A percentile compares a stretch with the other conserved stretches of the same genome.
These are phyloP conservation scores for Candida oleophila DNA, from an alignment of 805 yeast species.

Conservation along the genomic window DNA sequence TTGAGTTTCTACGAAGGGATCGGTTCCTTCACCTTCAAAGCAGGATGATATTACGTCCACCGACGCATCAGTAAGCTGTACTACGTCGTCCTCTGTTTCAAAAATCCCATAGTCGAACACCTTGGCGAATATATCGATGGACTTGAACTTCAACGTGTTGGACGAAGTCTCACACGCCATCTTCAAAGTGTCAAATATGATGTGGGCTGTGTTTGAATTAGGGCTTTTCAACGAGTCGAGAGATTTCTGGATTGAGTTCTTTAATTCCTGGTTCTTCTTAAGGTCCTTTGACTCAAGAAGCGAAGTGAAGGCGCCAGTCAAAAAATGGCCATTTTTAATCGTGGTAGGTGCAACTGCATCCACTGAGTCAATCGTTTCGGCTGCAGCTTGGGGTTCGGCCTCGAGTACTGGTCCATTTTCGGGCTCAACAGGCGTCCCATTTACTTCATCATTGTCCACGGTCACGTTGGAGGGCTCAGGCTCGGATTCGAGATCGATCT, in stretches of 20 bases:
- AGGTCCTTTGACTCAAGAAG: conserved; percentile 48
- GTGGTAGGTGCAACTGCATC: neutral
- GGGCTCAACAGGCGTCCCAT: neutral
- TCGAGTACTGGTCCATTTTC: neutral
- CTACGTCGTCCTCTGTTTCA: conserved; percentile 54
- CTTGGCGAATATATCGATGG: conserved; percentile 85
- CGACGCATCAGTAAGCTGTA: conserved; percentile 72
- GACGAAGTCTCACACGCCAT: conserved; percentile 69
- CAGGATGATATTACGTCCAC: conserved; percentile 81
- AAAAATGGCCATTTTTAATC: neutral
- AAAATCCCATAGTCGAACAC: conserved; percentile 83
- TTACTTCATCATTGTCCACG: neutral
- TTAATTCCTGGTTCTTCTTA: conserved; percentile 46
- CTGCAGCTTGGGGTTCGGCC: neutral
- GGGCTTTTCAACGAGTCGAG: conserved; percentile 38
- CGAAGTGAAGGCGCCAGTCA: conserved; percentile 2
- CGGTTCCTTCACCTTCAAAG: conserved; percentile 91
- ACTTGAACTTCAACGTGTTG: conserved; percentile 63
- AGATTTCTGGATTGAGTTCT: conserved; percentile 37
- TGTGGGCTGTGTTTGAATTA: conserved; percentile 42
- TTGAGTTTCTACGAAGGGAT: conserved; percentile 85
- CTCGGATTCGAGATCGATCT: neutral
- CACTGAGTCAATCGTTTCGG: neutral
- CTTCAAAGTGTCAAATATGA: conserved; percentile 78
- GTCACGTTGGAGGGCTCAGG: neutral